phyloP scores from a whole-genome alignment of 495 filamentous ascomycete species.

The Pyrenula aspistea region DNA sequence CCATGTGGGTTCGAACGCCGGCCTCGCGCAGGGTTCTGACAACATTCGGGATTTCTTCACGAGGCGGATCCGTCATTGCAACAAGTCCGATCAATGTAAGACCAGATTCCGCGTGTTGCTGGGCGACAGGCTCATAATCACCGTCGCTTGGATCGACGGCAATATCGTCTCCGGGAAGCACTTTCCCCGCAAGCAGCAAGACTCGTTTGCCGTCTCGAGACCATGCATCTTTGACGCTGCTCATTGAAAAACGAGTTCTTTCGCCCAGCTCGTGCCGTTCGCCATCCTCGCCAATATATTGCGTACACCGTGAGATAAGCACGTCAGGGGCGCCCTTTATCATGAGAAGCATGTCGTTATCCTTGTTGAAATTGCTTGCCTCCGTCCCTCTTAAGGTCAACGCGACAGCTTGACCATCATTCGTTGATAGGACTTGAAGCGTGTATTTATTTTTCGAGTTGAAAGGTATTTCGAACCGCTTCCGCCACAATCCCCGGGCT shows the following conservation, averaged over 20 bases:
- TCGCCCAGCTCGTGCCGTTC: constrained; percentile 27
- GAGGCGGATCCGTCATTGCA: constrained; percentile 55
- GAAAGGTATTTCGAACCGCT: constrained; percentile 55
- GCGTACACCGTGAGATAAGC: constrained; percentile 41
- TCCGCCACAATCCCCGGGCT: constrained; percentile 37
- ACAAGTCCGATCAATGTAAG: constrained; percentile 47
- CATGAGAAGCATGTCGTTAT: constrained; percentile 25
- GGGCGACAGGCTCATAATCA: constrained; percentile 40
- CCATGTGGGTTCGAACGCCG: constrained; percentile 54
- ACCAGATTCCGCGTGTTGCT: constrained; percentile 29
- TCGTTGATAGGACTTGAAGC: background rate
- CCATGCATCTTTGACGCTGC: constrained; percentile 45
- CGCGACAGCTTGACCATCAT: background rate
- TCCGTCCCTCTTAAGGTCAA: constrained; percentile 1
- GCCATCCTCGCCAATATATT: constrained; percentile 34
- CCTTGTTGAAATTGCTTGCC: background rate
- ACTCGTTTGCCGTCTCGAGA: constrained; percentile 53
- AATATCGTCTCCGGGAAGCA: constrained; percentile 24
- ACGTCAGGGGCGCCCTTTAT: constrained; percentile 59
- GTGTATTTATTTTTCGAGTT: constrained; percentile 65
- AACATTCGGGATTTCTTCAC: constrained; percentile 51
- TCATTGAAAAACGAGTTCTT: constrained; percentile 24
- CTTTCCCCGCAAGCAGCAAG: constrained; percentile 50
- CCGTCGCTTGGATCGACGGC: constrained; percentile 19
- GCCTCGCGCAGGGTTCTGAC: constrained; percentile 44